Evolutionary conservation across 331 rosid genomes (phyloP).

Genomic region (Phaseolus coccineus): DNA sequence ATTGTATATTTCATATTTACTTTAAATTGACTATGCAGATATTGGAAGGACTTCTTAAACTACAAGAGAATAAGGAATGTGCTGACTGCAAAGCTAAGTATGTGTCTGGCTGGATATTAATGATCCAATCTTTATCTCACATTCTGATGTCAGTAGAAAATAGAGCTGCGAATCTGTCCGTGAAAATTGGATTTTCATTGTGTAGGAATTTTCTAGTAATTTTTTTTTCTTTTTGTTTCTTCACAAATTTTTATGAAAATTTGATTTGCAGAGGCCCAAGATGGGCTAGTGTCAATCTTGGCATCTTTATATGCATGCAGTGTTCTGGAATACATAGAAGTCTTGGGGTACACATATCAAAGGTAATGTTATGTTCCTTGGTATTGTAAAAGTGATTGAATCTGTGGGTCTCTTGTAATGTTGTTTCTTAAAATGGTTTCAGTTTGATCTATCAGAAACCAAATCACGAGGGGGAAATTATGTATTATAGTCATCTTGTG

Average conservation of each 20-base stretch:
- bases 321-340: slow-evolving; percentile 96
- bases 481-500: not conserved
- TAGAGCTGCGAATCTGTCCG: slow-evolving; percentile 3
- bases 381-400: not conserved
- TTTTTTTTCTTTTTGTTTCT: not conserved
- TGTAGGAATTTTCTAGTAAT: not conserved
- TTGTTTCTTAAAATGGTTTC: slow-evolving; percentile 6
- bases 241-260: slow-evolving; percentile 16
- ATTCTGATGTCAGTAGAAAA: slow-evolving; percentile 4
- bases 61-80: slow-evolving; percentile 92
- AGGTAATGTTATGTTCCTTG: slow-evolving; percentile 57
- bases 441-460: not conserved
- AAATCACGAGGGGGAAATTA: not conserved
- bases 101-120: slow-evolving; percentile 46
- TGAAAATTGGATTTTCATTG: not conserved
- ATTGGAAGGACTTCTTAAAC: slow-evolving; percentile 90
- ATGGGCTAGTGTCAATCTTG: slow-evolving; percentile 98
- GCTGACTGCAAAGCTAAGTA: slow-evolving; percentile 98
- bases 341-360: slow-evolving; percentile 92
- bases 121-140: slow-evolving; percentile 38
- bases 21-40: slow-evolving; percentile 59
- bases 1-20: slow-evolving; percentile 31
- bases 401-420: slow-evolving; percentile 10
- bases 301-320: slow-evolving; percentile 95
- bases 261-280: slow-evolving; percentile 84